phyloP scores from a whole-genome alignment of 176 grass and related monocot species.

The Ananas comosus region DNA sequence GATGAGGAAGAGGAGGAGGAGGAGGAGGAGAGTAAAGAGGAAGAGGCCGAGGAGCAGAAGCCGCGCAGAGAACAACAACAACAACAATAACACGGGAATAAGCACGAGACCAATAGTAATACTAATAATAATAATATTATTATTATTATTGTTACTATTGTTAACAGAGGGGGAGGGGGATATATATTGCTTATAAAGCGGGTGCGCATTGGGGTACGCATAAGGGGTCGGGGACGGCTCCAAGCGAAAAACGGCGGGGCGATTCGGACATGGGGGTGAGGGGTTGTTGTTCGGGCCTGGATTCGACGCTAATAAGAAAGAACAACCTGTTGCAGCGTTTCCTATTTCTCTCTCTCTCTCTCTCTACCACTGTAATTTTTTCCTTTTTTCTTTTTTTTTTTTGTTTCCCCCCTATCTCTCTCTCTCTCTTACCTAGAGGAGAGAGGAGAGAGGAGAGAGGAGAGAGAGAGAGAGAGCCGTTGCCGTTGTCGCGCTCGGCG shows the following conservation, averaged over 20 bases:
- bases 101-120: conserved; percentile 46
- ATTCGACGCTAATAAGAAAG: background rate
- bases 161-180: background rate
- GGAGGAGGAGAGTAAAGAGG: conserved; percentile 14
- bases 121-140: too few relatives aligned
- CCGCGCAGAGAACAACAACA: conserved; percentile 32
- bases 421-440: too few relatives aligned
- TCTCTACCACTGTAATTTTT: conserved; percentile 16
- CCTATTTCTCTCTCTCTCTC: conserved; percentile 17
- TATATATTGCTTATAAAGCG: conserved; percentile 20
- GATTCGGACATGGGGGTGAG: conserved; percentile 11
- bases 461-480: background rate
- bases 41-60: conserved; percentile 15
- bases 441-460: too few relatives aligned
- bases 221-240: background rate
- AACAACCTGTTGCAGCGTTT: background rate
- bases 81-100: conserved; percentile 1
- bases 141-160: background rate
- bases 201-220: conserved; percentile 18
- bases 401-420: conserved; percentile 12
- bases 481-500: background rate
- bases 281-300: background rate
- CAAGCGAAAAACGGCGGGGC: conserved; percentile 17
- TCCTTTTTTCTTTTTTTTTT: conserved; percentile 7
- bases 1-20: background rate